Percentiles rank a stretch among this genome's conserved stretches.
Conservation (phyloP, 306 rosid species). For the Casuarina equisetifolia region DNA sequence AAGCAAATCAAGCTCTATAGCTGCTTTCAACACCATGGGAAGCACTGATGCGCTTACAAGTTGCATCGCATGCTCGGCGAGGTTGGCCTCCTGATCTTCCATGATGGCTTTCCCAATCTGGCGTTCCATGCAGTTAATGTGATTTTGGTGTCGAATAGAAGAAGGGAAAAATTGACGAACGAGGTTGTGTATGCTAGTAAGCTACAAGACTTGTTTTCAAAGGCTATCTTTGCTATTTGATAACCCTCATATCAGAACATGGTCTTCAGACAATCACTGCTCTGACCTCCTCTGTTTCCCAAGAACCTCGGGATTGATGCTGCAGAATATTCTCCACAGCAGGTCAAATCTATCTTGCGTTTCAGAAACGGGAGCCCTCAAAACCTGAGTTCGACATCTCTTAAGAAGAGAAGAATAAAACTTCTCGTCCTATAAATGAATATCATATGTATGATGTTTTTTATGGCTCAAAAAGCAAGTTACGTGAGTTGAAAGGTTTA, state of each 20-base stretch:
- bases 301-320: too few species aligned
- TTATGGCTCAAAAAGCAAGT: too few species aligned
- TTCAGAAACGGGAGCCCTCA: too few species aligned
- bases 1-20: conserved; percentile 31
- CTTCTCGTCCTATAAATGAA: too few species aligned
- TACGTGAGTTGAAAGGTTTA: too few species aligned
- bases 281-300: neutral
- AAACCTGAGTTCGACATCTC: too few species aligned
- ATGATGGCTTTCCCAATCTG: conserved; percentile 10
- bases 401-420: too few species aligned
- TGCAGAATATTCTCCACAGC: too few species aligned
- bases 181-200: neutral
- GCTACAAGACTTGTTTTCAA: neutral
- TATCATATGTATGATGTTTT: too few species aligned
- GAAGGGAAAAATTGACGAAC: neutral
- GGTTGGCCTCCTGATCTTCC: conserved; percentile 3
- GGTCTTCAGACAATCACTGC: neutral
- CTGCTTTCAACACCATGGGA: conserved; percentile 28
- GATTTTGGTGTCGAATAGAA: neutral
- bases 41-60: conserved; percentile 19
- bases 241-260: neutral
- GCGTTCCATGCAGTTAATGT: neutral
- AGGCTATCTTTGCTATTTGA: neutral
- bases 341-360: too few species aligned
- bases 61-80: conserved; percentile 24